Evolutionary conservation across 352 stramenopile species (phyloP).

Genomic region (Phytopythium kandeliae): DNA sequence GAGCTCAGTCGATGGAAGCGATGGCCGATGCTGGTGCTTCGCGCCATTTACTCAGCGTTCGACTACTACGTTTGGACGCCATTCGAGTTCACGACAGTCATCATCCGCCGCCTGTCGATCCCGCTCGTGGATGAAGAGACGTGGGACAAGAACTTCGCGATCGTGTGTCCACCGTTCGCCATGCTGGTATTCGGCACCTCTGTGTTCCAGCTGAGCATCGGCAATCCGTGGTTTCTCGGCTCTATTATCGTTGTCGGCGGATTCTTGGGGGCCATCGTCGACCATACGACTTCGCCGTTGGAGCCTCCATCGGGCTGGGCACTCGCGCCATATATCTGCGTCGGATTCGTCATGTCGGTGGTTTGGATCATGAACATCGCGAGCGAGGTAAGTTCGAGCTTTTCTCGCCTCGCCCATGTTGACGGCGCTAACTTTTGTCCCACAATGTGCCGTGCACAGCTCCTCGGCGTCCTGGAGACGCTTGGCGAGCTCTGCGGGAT

Average conservation of each 20-base stretch:
- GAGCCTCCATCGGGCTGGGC: conserved; percentile 39
- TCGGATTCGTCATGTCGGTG: conserved; percentile 82
- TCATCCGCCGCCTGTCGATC: conserved; percentile 66
- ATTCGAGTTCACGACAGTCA: conserved; percentile 62
- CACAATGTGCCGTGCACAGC: conserved; percentile 8
- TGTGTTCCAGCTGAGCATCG: conserved; percentile 42
- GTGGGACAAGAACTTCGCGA: conserved; percentile 70
- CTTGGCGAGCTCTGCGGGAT: conserved; percentile 71
- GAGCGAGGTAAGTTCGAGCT: conserved; percentile 34
- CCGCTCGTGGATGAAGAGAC: conserved; percentile 75
- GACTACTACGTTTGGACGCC: conserved; percentile 58
- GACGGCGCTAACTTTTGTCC: neutral
- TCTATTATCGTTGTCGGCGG: conserved; percentile 37
- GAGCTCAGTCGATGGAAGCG: conserved; percentile 19
- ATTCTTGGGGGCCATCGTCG: conserved; percentile 32
- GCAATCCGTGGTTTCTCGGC: conserved; percentile 40
- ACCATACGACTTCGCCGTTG: conserved; percentile 35
- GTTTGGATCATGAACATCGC: conserved; percentile 87
- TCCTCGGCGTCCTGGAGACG: conserved; percentile 66
- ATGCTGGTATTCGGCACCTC: conserved; percentile 52
- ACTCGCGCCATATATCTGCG: conserved; percentile 51
- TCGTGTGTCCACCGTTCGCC: conserved; percentile 58
- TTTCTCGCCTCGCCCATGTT: neutral
- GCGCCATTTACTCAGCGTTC: conserved; percentile 25
- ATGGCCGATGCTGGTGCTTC: conserved; percentile 8